These are phyloP conservation scores for Chaetoceros muelleri DNA, from an alignment of 108 stramenopile species.

Conservation along the genomic window DNA sequence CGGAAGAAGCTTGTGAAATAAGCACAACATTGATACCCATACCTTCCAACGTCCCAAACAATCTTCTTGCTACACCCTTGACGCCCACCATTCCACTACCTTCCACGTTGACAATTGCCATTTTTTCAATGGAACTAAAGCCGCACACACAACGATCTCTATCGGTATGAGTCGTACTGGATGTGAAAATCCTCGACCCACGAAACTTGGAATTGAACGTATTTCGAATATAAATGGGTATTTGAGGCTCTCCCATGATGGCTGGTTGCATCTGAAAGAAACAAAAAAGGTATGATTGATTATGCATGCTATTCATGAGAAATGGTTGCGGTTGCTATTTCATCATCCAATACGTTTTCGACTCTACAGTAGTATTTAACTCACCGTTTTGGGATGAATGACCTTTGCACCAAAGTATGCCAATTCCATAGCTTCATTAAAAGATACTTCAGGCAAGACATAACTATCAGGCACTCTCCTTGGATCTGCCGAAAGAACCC, in stretches of 20 bases:
- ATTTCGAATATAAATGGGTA: constrained; percentile 85
- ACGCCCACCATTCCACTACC: constrained; percentile 81
- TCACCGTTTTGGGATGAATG: constrained; percentile 87
- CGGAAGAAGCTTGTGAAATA: constrained; percentile 83
- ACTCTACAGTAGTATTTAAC: too few relatives aligned
- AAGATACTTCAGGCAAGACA: constrained; percentile 57
- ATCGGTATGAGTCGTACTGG: constrained; percentile 34
- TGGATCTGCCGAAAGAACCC: constrained; percentile 72
- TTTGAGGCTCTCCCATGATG: constrained; percentile 40
- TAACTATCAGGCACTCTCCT: constrained; percentile 71
- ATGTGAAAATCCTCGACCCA: constrained; percentile 68
- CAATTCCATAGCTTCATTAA: constrained; percentile 90
- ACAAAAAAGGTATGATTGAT: too few relatives aligned
- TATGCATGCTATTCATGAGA: too few relatives aligned
- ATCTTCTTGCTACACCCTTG: constrained; percentile 56
- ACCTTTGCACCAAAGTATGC: constrained; percentile 93
- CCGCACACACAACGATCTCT: constrained; percentile 66
- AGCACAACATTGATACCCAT: constrained; percentile 63
- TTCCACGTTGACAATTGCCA: constrained; percentile 86
- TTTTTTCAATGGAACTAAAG: constrained; percentile 73
- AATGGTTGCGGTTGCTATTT: too few relatives aligned
- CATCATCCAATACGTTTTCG: too few relatives aligned
- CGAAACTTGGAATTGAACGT: constrained; percentile 73
- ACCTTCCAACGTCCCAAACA: constrained; percentile 66
- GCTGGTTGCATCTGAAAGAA: too few relatives aligned